Base-by-base conservation (phyloP, 2,329 filamentous ascomycete species). In the Colletotrichum melonis region DNA sequence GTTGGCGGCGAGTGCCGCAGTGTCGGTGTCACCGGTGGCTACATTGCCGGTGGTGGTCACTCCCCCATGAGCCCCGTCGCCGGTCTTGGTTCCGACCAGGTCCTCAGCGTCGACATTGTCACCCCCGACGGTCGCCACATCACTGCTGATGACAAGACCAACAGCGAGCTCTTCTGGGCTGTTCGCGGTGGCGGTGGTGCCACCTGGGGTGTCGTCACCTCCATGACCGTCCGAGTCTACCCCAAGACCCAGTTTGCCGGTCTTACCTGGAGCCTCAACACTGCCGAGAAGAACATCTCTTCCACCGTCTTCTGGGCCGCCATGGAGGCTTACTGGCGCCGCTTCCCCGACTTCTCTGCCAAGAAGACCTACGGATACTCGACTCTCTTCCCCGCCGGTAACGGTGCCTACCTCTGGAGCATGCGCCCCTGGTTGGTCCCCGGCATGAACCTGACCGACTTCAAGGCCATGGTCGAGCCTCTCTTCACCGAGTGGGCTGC, bases 1-100 rank as follows among this genome's bases (percentile, higher is more conserved):
- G 85, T 91, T 4, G 88, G 86, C 22, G 90, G 90, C 5, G 87
- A 88, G n/a, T 88, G 88, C 66, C 80, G 76, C 75, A 77, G 75
- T 8, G 79, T 80, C 16, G 78, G 79, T 59, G 76, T 80, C 26
- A 75, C 77, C 9, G 79, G 79, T 63, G 79, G 79, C 19, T 80
- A 78, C 60, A 58, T 76, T 5, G 73, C 71, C 7, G 86, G 84
- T 49, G 88, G 86, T 65, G 88, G 88, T 0, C 88, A 90, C 76
- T 86, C 84, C 16, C 86, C 86, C 5, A 76, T 89, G 57, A 83
- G 83, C 6, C 80, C 82, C 55, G 76, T 84, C 16, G 85, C 84
- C 72, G 80, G 87, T 55, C 79, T 87, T 14, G 68, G 76, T 5
- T 85, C 85, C 32, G 88, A 89, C 77, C 85, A 88, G 77, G 83